Percentiles rank a stretch among this genome's conserved stretches.
phyloP scores from a whole-genome alignment of 2,329 filamentous ascomycete species.

The Penicillium vulpinum region DNA sequence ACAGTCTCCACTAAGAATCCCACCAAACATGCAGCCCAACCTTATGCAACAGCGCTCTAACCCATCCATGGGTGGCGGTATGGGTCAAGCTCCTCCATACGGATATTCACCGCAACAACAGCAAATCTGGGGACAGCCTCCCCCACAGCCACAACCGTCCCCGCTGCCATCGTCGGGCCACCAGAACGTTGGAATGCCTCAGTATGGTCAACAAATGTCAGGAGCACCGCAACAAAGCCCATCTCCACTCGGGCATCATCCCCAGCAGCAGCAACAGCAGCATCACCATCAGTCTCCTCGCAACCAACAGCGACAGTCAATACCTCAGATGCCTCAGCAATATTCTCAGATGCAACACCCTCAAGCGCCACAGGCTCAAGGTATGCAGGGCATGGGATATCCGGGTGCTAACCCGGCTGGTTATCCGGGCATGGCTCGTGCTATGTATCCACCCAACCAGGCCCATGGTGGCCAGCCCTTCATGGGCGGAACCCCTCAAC shows the following conservation, averaged over 20 bases:
- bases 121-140: conserved; percentile 67
- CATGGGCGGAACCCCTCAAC: conserved; percentile 37
- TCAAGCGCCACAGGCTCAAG: conserved; percentile 32
- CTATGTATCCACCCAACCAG: conserved; percentile 41
- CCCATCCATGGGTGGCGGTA: conserved; percentile 54
- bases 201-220: conserved; percentile 44
- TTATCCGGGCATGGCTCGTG: conserved; percentile 38
- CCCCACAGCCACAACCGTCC: conserved; percentile 63
- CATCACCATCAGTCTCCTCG: conserved; percentile 47
- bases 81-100: conserved; percentile 47
- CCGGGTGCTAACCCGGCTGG: conserved; percentile 34
- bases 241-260: conserved; percentile 36
- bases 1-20: conserved; percentile 72
- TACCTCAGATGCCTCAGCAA: conserved; percentile 40
- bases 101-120: conserved; percentile 64
- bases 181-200: conserved; percentile 44
- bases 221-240: conserved; percentile 38
- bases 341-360: conserved; percentile 39
- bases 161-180: conserved; percentile 46
- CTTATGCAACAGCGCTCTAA: conserved; percentile 68
- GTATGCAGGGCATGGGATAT: conserved; percentile 35
- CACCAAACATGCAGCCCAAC: conserved; percentile 58
- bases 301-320: conserved; percentile 39
- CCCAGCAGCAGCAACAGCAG: conserved; percentile 35
- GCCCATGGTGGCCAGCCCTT: conserved; percentile 36